These are phyloP conservation scores for Trametes cingulata DNA, from an alignment of 768 basidiomycete species.

Conservation along the genomic window DNA sequence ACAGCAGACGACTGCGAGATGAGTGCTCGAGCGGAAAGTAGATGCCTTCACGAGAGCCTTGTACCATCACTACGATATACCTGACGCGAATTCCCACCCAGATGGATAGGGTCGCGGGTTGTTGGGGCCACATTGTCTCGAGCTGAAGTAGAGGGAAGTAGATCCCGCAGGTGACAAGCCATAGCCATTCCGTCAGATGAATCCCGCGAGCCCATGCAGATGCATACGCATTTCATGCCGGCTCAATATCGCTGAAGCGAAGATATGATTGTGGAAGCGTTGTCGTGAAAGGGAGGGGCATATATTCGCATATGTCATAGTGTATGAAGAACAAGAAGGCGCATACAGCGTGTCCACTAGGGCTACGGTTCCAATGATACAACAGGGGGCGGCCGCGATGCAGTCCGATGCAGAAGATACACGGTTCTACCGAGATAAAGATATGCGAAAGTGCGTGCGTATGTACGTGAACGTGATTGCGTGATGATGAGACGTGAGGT, in stretches of 20 bases:
- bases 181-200: too few species aligned
- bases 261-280: too few species aligned
- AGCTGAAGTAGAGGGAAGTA: too few species aligned
- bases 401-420: constrained; percentile 20
- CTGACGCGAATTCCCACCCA: too few species aligned
- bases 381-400: constrained; percentile 10
- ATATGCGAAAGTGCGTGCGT: constrained; percentile 20
- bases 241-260: too few species aligned
- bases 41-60: not conserved
- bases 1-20: constrained; percentile 65
- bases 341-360: constrained; percentile 20
- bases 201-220: too few species aligned
- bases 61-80: too few species aligned
- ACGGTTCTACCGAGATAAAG: constrained; percentile 34
- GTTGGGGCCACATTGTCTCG: too few species aligned
- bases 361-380: not conserved
- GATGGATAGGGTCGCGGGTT: too few species aligned
- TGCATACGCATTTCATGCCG: too few species aligned
- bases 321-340: not conserved
- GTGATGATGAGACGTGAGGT: not conserved
- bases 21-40: not conserved
- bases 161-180: too few species aligned
- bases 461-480: not conserved
- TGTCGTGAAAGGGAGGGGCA: too few species aligned
- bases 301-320: constrained; percentile 19